Percentiles rank a stretch among this genome's conserved stretches.
Evolutionary conservation across 208 protist genomes (phyloP).

Genomic region (Trypanosoma caninum): DNA sequence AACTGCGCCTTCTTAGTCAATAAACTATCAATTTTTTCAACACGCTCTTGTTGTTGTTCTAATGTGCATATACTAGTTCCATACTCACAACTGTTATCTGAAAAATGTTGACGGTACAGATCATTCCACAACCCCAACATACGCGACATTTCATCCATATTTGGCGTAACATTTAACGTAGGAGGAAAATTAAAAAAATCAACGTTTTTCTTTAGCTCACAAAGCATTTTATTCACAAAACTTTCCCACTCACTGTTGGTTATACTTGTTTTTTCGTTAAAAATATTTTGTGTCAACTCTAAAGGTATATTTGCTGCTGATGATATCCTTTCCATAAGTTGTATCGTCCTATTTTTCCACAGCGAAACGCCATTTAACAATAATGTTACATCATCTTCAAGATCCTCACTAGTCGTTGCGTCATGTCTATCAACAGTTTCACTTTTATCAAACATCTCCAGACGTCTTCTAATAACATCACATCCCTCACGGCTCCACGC

Average conservation of each 20-base stretch:
- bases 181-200: not conserved
- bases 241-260: not conserved
- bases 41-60: slow-evolving; percentile 5
- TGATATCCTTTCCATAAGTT: slow-evolving; percentile 40
- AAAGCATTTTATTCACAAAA: slow-evolving; percentile 9
- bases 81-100: not conserved
- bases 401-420: slow-evolving; percentile 60
- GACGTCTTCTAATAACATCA: slow-evolving; percentile 17
- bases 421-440: slow-evolving; percentile 37
- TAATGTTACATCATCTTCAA: slow-evolving; percentile 16
- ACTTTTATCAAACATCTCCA: not conserved
- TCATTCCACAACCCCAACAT: slow-evolving; percentile 19
- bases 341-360: slow-evolving; percentile 54
- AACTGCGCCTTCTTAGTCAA: not conserved
- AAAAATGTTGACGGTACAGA: slow-evolving; percentile 14
- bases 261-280: not conserved
- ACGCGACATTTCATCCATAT: not conserved
- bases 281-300: not conserved
- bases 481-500: not conserved
- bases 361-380: slow-evolving; percentile 28
- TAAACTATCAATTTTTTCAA: slow-evolving; percentile 11
- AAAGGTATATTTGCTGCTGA: not conserved
- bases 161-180: not conserved
- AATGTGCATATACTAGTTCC: not conserved
- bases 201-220: slow-evolving; percentile 2